phyloP scores from a whole-genome alignment of 1,139 yeast species.

The Sporopachydermia cereana region DNA sequence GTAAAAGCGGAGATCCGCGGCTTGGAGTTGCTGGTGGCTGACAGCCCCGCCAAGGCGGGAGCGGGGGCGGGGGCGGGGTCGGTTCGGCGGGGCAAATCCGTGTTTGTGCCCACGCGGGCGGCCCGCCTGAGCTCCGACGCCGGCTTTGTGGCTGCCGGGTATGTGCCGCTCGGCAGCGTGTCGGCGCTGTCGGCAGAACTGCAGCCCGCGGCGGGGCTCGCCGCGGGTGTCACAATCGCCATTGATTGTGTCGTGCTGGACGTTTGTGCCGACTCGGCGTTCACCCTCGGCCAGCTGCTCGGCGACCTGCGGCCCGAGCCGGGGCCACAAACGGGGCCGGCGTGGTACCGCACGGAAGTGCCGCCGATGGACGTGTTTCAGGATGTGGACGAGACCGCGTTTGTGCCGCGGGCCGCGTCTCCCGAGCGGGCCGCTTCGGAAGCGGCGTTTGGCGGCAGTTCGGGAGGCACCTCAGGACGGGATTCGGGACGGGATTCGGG shows the following conservation, averaged over 20 bases:
- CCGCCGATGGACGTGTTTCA: constrained; percentile 35
- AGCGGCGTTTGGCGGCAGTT: neutral
- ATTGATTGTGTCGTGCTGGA: constrained; percentile 42
- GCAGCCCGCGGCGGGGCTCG: constrained; percentile 7
- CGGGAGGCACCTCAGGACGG: neutral
- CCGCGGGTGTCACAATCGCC: constrained; percentile 22
- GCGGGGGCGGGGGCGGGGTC: neutral
- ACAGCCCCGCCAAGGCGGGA: neutral
- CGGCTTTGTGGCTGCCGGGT: constrained; percentile 12
- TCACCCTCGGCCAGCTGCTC: constrained; percentile 53
- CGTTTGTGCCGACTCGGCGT: constrained; percentile 78
- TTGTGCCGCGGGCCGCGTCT: constrained; percentile 11
- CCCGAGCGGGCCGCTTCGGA: constrained; percentile 4
- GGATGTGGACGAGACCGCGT: constrained; percentile 33
- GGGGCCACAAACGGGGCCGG: constrained; percentile 43
- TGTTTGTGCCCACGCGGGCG: constrained; percentile 5
- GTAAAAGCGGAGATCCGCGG: neutral
- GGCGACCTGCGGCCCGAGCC: constrained; percentile 66
- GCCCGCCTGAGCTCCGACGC: constrained; percentile 11
- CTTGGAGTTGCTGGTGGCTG: neutral
- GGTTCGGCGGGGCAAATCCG: neutral
- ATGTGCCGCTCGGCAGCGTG: constrained; percentile 13
- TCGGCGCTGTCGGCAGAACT: constrained; percentile 11
- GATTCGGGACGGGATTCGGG: constrained; percentile 11
- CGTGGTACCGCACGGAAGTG: constrained; percentile 30